phyloP scores from a whole-genome alignment of 2,329 filamentous ascomycete genomes.

The Orbilia blumenaviensis region DNA sequence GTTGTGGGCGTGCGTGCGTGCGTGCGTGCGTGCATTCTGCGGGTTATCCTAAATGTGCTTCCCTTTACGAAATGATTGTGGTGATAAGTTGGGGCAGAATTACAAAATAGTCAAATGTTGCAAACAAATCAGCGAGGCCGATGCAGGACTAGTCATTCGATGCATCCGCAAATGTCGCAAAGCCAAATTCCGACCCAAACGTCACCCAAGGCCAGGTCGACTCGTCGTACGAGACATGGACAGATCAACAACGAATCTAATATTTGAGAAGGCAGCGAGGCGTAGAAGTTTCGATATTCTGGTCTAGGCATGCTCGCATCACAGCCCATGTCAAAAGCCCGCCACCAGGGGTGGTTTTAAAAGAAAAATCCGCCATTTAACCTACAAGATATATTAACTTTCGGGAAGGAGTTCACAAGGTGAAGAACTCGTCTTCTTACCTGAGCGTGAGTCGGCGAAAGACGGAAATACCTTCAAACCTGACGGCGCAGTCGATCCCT shows the following conservation, averaged over 20 bases:
- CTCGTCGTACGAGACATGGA: slow-evolving; percentile 6
- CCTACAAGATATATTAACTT: slow-evolving; percentile 20
- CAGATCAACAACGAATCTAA: neutral
- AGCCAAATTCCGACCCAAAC: neutral
- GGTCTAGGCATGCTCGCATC: neutral
- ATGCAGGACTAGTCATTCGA: neutral
- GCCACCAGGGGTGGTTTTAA: neutral
- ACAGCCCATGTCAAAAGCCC: neutral
- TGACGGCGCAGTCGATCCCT: slow-evolving; percentile 29
- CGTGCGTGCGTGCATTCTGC: neutral
- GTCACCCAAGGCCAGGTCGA: too few relatives aligned
- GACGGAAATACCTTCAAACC: slow-evolving; percentile 35
- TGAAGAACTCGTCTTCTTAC: slow-evolving; percentile 8
- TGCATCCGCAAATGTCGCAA: neutral
- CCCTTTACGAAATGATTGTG: neutral
- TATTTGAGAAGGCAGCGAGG: neutral
- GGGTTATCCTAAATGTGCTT: neutral
- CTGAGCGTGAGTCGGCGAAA: slow-evolving; percentile 43
- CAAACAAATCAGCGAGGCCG: neutral
- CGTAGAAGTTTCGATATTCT: neutral
- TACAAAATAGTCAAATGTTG: neutral
- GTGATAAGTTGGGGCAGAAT: neutral
- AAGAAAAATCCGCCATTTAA: neutral
- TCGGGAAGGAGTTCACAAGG: slow-evolving; percentile 21
- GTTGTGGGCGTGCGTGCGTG: neutral